A percentile compares a stretch with the other conserved stretches of the same genome.
Evolutionary conservation across 2,329 filamentous ascomycete genomes (phyloP).

Genomic region (Rosellinia necatrix): DNA sequence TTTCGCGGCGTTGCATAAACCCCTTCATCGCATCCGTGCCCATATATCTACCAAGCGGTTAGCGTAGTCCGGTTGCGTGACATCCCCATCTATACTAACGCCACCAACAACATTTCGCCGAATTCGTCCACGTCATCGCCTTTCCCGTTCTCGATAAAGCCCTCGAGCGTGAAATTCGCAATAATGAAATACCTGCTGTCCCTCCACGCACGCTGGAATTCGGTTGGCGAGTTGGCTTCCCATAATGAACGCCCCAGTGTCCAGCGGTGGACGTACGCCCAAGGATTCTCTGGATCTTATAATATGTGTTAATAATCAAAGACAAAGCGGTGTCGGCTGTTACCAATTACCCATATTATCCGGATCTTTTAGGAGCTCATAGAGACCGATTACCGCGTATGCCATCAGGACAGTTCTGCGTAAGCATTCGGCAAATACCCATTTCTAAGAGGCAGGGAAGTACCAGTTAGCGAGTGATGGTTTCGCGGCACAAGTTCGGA

Average conservation of each 20-base stretch:
- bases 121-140: constrained; percentile 41
- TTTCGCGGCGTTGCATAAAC: constrained; percentile 28
- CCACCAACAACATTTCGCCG: constrained; percentile 35
- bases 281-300: constrained; percentile 28
- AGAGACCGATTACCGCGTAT: constrained; percentile 38
- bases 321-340: not conserved
- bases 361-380: constrained; percentile 35
- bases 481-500: not conserved
- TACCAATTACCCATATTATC: constrained; percentile 11
- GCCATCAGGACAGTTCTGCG: constrained; percentile 41
- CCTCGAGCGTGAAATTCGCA: constrained; percentile 36
- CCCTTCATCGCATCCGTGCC: constrained; percentile 35
- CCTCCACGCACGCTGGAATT: constrained; percentile 39
- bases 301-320: not conserved
- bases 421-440: constrained; percentile 43
- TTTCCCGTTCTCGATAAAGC: constrained; percentile 37
- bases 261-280: constrained; percentile 40
- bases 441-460: constrained; percentile 33
- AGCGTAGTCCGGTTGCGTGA: constrained; percentile 8
- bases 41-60: constrained; percentile 33
- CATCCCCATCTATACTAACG: constrained; percentile 26
- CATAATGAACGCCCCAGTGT: constrained; percentile 40
- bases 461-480: not conserved
- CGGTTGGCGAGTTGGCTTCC: constrained; percentile 38
- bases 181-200: constrained; percentile 37